A percentile compares a stretch with the other conserved stretches of the same genome.
Evolutionary conservation across 352 stramenopile genomes (phyloP).

Genomic region (Pythium scleroteichum): DNA sequence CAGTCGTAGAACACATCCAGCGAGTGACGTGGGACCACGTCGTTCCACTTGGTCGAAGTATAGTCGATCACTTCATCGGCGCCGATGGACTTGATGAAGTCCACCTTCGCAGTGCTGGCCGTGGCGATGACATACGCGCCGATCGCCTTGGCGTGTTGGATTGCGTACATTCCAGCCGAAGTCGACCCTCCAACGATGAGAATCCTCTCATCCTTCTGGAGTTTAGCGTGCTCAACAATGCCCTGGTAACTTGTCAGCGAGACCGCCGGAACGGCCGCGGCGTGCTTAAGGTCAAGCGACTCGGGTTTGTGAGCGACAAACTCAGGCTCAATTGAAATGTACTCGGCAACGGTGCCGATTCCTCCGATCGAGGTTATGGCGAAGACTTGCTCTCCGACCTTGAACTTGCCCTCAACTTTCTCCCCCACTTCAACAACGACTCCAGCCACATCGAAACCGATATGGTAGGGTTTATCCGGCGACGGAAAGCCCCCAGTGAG

Average conservation of each 20-base stretch:
- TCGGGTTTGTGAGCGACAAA: conserved; percentile 36
- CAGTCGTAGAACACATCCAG: conserved; percentile 26
- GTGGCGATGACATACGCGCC: conserved; percentile 30
- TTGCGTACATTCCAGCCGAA: conserved; percentile 34
- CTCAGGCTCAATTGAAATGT: conserved; percentile 28
- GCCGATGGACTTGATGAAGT: conserved; percentile 34
- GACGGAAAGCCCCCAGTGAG: conserved; percentile 1
- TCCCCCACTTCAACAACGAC: conserved; percentile 6
- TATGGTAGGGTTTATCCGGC: conserved; percentile 10
- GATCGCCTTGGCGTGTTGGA: conserved; percentile 12
- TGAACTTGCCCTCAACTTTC: conserved; percentile 1
- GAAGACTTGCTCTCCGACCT: conserved; percentile 14
- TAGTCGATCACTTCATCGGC: conserved; percentile 51
- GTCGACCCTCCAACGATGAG: conserved; percentile 39
- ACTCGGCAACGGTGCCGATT: conserved; percentile 33
- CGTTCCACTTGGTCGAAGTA: conserved; percentile 39
- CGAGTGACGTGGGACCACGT: conserved; percentile 20
- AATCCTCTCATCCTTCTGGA: conserved; percentile 18
- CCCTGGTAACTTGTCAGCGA: conserved; percentile 36
- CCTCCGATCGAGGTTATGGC: conserved; percentile 17
- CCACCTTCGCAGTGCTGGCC: conserved; percentile 32
- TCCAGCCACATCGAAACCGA: conserved; percentile 21
- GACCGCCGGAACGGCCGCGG: conserved; percentile 27
- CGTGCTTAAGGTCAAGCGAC: conserved; percentile 35
- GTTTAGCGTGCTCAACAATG: conserved; percentile 19